These are phyloP conservation scores for Retiboletus flavoniger DNA, from an alignment of 1,284 basidiomycete species.

Conservation along the genomic window DNA sequence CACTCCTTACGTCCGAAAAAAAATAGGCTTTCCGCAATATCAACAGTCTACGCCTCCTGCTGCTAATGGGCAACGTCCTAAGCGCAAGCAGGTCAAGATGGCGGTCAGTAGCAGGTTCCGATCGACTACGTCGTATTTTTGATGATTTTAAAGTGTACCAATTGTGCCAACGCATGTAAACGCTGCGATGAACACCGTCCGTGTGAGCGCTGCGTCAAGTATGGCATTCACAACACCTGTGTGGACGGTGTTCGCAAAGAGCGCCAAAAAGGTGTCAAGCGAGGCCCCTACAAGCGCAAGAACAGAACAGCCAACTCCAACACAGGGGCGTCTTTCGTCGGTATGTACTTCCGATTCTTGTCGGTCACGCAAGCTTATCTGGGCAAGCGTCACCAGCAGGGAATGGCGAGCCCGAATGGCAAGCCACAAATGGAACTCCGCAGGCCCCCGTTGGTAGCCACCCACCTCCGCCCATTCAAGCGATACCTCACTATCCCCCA, in stretches of 20 bases:
- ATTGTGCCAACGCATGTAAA: constrained; percentile 84
- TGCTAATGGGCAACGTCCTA: constrained; percentile 43
- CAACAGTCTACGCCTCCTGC: constrained; percentile 28
- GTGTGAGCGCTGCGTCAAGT: constrained; percentile 80
- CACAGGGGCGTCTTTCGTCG: constrained; percentile 19
- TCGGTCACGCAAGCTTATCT: constrained; percentile 17
- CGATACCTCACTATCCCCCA: constrained; percentile 40
- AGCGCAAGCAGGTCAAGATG: constrained; percentile 88
- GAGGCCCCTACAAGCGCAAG: constrained; percentile 83
- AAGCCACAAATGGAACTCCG: constrained; percentile 27
- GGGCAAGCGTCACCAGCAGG: constrained; percentile 16
- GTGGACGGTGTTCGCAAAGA: constrained; percentile 78
- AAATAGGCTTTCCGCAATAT: constrained; percentile 33
- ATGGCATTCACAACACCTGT: constrained; percentile 69
- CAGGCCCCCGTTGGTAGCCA: constrained; percentile 31
- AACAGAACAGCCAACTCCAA: constrained; percentile 41
- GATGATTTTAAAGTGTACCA: constrained; percentile 55
- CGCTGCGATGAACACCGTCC: constrained; percentile 80
- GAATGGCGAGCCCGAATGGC: constrained; percentile 35
- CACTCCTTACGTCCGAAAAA: constrained; percentile 31
- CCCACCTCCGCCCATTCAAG: constrained; percentile 39
- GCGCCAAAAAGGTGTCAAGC: constrained; percentile 82
- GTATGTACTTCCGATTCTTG: constrained; percentile 15
- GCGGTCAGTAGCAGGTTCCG: constrained; percentile 50
- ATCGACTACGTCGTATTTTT: constrained; percentile 1